These are phyloP conservation scores for Bremia lactucae DNA, from an alignment of 352 stramenopile genomes.

Conservation along the genomic window DNA sequence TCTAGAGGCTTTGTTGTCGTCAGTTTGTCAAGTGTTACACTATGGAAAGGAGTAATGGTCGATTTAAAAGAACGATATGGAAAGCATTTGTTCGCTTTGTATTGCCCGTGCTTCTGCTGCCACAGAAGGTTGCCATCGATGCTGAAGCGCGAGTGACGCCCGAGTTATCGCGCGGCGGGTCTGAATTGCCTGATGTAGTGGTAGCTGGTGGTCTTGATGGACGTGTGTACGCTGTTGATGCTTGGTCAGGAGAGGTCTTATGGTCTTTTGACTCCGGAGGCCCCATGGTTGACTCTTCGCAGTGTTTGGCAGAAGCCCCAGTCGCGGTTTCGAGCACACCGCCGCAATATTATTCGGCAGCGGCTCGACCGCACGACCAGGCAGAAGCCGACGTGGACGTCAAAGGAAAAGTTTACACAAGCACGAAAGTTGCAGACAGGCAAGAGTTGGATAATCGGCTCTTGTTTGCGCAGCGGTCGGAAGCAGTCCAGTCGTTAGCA, in stretches of 20 bases:
- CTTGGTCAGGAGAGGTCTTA: constrained; percentile 67
- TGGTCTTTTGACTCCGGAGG: constrained; percentile 79
- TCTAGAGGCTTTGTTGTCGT: neutral
- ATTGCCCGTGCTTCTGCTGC: constrained; percentile 1
- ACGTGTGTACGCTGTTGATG: constrained; percentile 63
- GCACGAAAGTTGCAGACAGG: neutral
- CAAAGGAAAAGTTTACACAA: constrained; percentile 20
- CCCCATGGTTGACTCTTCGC: constrained; percentile 66
- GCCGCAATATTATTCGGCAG: constrained; percentile 4
- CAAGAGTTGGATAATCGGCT: constrained; percentile 15
- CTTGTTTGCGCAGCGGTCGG: constrained; percentile 21
- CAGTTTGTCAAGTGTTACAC: constrained; percentile 3
- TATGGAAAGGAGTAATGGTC: constrained; percentile 12
- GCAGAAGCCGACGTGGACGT: constrained; percentile 12
- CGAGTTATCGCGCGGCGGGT: constrained; percentile 11
- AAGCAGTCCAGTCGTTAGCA: constrained; percentile 15
- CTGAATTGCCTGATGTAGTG: constrained; percentile 34
- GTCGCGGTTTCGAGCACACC: constrained; percentile 6
- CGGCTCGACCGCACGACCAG: neutral
- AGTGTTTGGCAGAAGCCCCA: constrained; percentile 16
- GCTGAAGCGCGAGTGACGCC: neutral
- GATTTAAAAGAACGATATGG: constrained; percentile 3
- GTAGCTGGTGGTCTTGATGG: constrained; percentile 66
- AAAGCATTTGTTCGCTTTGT: constrained; percentile 3
- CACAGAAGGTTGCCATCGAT: neutral